Conservation (phyloP, 140 eudicot genomes). For the Erigeron philadelphicus region DNA sequence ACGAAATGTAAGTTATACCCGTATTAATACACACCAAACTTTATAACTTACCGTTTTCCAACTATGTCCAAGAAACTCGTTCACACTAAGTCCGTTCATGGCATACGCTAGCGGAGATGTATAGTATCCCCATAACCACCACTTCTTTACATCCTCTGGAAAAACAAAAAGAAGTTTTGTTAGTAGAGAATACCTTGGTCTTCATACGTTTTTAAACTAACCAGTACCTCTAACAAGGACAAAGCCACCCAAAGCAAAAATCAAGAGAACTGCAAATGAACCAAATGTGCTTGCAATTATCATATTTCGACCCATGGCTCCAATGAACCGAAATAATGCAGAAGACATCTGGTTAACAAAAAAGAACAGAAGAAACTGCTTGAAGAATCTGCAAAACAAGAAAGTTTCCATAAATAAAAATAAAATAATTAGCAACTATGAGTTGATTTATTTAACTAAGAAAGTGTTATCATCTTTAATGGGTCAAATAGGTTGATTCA, state of each 20-base stretch:
- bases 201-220: not conserved
- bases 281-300: constrained; percentile 71
- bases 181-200: not conserved
- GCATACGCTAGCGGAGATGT: constrained; percentile 64
- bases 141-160: constrained; percentile 47
- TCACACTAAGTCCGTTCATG: constrained; percentile 60
- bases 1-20: no score
- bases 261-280: constrained; percentile 45
- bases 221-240: constrained; percentile 54
- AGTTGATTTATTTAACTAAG: not conserved
- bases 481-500: no score
- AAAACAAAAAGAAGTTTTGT: constrained; percentile 2
- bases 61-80: constrained; percentile 59
- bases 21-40: not conserved
- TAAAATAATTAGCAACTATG: not conserved
- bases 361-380: constrained; percentile 46
- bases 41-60: constrained; percentile 46
- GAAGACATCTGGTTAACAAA: constrained; percentile 60
- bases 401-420: not conserved
- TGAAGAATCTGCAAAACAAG: constrained; percentile 52
- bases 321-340: constrained; percentile 51
- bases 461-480: no score
- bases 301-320: constrained; percentile 58
- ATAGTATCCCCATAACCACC: constrained; percentile 88
- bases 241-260: constrained; percentile 64